Evolutionary conservation across 257 asterid species (phyloP), one percentile per base, ranked within the genome.

Genomic region (Solanum virginianum): DNA sequence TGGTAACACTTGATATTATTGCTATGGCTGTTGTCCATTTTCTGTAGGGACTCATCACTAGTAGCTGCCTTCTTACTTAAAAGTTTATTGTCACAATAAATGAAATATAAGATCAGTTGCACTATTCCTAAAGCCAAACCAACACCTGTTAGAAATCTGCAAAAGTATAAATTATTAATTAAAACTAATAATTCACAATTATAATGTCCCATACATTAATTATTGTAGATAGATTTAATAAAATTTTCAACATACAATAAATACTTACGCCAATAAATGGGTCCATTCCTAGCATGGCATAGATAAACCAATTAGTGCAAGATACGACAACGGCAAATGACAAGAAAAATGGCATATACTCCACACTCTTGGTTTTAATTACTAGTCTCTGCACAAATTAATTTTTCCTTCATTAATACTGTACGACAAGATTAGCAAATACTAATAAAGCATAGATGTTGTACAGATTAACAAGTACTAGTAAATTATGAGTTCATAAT

Each of bases 71-170:
- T 18, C 51, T 81, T 53, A 17, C 57, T 29, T 36, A 80, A 68
- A 54, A 92, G 92, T 83, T 90, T 92, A 89, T 93, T 93, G 18
- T 91, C 49, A 12, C 85, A 92, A 86, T 94, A 94, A 22, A 92
- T 88, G 22, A 92, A 91, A 62, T 93, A 95, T 12, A 95, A 86
- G 74, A 93, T 91, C 80, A 95, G 91, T 75, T 95, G 98, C 87
- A 92, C 90, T 5, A 91, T n/a, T 60, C 98, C 99, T 88, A 94
- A 86, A 75, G 87, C 94, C 63, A 89, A n/a, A 54, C 96, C 98
- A 71, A 94, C 91, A 12, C 98, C 99, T 83, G 95, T 96, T 7
- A n/a, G 98, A 93, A 75, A 90, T 88, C 99, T 95, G 92, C 51
- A 72, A 82, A 82, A 12, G 32, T 81, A 17, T 55, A 65, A 51